Base-by-base conservation (phyloP, 2,329 filamentous ascomycete species). In the Botrytis galanthina region DNA sequence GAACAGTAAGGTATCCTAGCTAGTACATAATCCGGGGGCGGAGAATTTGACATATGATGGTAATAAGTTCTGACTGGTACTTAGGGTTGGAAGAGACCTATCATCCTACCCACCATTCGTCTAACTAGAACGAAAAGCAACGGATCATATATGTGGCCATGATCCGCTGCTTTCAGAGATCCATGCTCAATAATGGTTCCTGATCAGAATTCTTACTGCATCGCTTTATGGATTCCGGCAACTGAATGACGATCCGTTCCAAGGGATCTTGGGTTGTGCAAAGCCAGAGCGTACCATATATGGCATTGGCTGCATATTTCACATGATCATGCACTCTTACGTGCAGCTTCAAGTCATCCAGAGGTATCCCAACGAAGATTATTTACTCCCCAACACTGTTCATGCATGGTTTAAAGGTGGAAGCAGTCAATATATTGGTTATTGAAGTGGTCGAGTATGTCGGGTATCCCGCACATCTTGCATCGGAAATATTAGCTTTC, bases 1-100 rank as follows among this genome's bases (percentile, higher is more conserved):
- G 32, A 29, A 57, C 37, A 26, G 51, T 39, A 70, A 60, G 67
- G 67, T 61, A 70, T 70, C 51, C 54, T 60, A 18, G 67, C n/a
- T 57, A 29, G 12, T 35, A 39, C 20, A n/a, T 60, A 3, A 35
- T 44, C n/a, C 20, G 7, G 54, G 20, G 37, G 4, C n/a, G 29
- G 44, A 26, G 4, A 54, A 37, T 48, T 29, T 32, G 22, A 71
- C 20, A 64, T 44, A 51, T 54, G 35, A 57, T 63, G 29, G 68
- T 26, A 62, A 22, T 26, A 62, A 22, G 16, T 29, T 42, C 57
- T 44, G 48, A 37, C 39, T 22, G 22, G 26, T 4, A 37, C 18
- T 57, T 29, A 39, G 35, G 22, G 9, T 42, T 32, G 64, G 35
- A 57, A 42, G 35, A 39, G 35, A 42, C 32, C 29, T 32, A 20